Percentiles rank a stretch among this genome's conserved stretches.
phyloP scores from a whole-genome alignment of 805 yeast genomes.

The Ogataea allantospora region DNA sequence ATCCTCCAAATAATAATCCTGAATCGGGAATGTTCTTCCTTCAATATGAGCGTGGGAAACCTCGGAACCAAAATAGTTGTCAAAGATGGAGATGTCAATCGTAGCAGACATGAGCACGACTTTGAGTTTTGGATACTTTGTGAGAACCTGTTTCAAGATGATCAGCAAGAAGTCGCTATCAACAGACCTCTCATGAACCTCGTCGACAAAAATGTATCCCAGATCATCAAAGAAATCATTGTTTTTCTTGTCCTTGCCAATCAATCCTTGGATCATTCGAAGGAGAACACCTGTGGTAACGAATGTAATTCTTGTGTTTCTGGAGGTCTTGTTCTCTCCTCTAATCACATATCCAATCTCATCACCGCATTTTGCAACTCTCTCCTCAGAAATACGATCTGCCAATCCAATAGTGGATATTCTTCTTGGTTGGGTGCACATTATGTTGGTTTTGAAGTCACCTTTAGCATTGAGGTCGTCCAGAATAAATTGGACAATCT shows the following conservation, averaged over 20 bases:
- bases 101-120: constrained; percentile 93
- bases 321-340: constrained; percentile 74
- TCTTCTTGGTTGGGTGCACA: constrained; percentile 95
- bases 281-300: constrained; percentile 91
- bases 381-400: constrained; percentile 85
- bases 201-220: constrained; percentile 80
- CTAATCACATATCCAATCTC: constrained; percentile 89
- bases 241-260: constrained; percentile 23
- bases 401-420: constrained; percentile 94
- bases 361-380: constrained; percentile 59
- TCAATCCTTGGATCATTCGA: constrained; percentile 69
- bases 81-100: constrained; percentile 67
- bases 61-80: constrained; percentile 55
- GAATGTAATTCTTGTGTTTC: constrained; percentile 72
- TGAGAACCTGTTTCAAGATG: constrained; percentile 61
- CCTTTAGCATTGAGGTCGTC: constrained; percentile 57
- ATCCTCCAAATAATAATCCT: constrained; percentile 70
- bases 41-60: constrained; percentile 74
- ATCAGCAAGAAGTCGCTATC: constrained; percentile 86
- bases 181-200: constrained; percentile 94
- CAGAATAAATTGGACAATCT: constrained; percentile 82
- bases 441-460: constrained; percentile 55
- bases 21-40: constrained; percentile 92
- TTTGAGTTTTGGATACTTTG: constrained; percentile 52
- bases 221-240: constrained; percentile 49